Percentiles rank a stretch among this genome's conserved stretches.
phyloP scores from a whole-genome alignment of 2,329 filamentous ascomycete species.

The Lomentospora prolificans region DNA sequence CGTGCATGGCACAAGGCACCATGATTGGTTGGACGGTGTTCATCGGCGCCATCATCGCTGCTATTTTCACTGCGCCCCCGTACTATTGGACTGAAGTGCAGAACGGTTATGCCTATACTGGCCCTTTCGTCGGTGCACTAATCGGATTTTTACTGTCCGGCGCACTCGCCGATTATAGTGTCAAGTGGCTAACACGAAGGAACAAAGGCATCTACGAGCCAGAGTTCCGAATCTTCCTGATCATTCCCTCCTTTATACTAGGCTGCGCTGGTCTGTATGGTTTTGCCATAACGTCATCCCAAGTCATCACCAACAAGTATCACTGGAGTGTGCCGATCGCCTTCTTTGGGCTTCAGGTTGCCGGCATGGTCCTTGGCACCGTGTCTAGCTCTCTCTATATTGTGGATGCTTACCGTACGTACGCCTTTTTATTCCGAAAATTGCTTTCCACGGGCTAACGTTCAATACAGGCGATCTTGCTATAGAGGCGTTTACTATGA shows the following conservation, averaged over 20 bases:
- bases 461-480: conserved; percentile 55
- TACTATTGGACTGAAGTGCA: conserved; percentile 73
- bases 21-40: conserved; percentile 96
- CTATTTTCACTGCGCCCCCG: conserved; percentile 70
- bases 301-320: conserved; percentile 46
- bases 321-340: conserved; percentile 66
- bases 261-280: conserved; percentile 74
- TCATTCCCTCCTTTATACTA: conserved; percentile 71
- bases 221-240: conserved; percentile 77
- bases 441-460: not conserved
- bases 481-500: conserved; percentile 80
- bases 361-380: conserved; percentile 85
- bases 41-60: conserved; percentile 73
- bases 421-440: not conserved
- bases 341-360: conserved; percentile 76
- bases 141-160: conserved; percentile 70
- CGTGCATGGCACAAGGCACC: conserved; percentile 69
- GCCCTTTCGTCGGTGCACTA: conserved; percentile 75
- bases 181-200: conserved; percentile 56
- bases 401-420: conserved; percentile 80
- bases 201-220: conserved; percentile 85
- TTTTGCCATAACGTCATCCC: conserved; percentile 64
- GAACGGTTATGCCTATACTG: conserved; percentile 80
- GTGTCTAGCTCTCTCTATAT: conserved; percentile 81
- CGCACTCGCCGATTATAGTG: conserved; percentile 61